Base-by-base conservation (phyloP, 2,329 filamentous ascomycete genomes). In the Hymenoscyphus salicellus region DNA sequence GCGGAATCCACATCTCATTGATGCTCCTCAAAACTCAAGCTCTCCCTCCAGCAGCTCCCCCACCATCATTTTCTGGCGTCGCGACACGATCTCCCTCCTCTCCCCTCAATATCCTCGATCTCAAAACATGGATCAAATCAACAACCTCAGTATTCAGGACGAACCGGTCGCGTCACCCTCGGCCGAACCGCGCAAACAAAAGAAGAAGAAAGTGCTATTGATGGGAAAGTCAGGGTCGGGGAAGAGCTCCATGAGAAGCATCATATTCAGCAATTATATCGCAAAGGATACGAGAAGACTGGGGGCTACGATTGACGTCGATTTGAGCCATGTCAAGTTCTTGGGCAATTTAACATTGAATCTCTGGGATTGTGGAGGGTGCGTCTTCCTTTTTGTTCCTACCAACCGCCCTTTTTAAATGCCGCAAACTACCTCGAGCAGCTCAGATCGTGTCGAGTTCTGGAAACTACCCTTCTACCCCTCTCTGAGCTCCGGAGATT, bases 221-320 rank as follows among this genome's bases (percentile, higher is more conserved):
- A 93, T 93, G 95, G 95, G 95, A 72, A 97, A 97, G 82, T 96
- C 92, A 68, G 95, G 95, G 62, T 97, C 94, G 0, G 95, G 95
- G 63, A 99, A 99, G 80, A 97, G 93, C 52, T 97, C 93, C 63
- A 99, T 99, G 95, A 87, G 95, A 69, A 95, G 91, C 75, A 98
- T 99, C 75, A 97, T 99, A 77, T 99, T 99, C 80, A 97, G 92
- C 82, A 98, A 98, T 79, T 98, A 97, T 77, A 93, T 98, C 70
- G 95, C 95, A 63, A 93, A 96, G 75, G 95, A 99, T 78, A 97
- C 97, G 6, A 86, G 95, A 46, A 84, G 95, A 65, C 82, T 99
- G 63, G 95, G 95, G 70, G 95, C 95, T 1, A 99, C 95, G 14
- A 98, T 99, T 76, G 95, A 99, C 76, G 95, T 99, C 66, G 95